A percentile compares a stretch with the other conserved stretches of the same genome.
Conservation (phyloP, 805 yeast species). For the Wickerhamiella azymoides region DNA sequence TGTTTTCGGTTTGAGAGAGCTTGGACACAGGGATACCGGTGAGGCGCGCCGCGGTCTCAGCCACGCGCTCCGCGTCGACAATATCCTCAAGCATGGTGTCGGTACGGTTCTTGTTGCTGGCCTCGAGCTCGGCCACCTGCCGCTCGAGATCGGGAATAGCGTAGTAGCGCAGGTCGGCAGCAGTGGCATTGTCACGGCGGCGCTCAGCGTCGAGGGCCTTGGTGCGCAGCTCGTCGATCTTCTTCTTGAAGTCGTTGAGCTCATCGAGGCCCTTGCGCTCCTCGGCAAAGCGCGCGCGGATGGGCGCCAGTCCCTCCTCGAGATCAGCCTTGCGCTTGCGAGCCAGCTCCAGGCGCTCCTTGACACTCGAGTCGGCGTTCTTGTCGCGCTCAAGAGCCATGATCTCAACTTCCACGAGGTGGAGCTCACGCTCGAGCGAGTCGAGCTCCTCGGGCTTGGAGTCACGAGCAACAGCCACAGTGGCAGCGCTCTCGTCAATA, state of each 20-base stretch:
- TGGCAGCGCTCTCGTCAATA: constrained; percentile 91
- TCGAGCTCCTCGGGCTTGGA: constrained; percentile 96
- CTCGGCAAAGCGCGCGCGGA: constrained; percentile 69
- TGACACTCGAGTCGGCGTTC: constrained; percentile 68
- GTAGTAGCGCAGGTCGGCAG: constrained; percentile 91
- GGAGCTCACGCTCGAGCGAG: constrained; percentile 81
- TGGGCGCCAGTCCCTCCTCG: constrained; percentile 73
- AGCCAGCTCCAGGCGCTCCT: constrained; percentile 73
- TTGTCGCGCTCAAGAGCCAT: constrained; percentile 93
- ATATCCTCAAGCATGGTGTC: constrained; percentile 71
- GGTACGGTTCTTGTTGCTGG: constrained; percentile 53
- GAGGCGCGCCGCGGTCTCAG: constrained; percentile 93
- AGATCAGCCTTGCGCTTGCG: constrained; percentile 65
- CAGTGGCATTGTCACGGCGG: constrained; percentile 85
- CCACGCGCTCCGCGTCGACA: constrained; percentile 81
- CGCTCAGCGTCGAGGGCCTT: constrained; percentile 96
- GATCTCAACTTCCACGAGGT: constrained; percentile 86
- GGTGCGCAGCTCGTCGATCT: constrained; percentile 79
- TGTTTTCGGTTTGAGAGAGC: constrained; percentile 87
- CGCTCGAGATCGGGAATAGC: constrained; percentile 87
- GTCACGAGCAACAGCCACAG: constrained; percentile 96
- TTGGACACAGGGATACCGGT: constrained; percentile 96
- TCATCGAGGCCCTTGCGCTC: constrained; percentile 89
- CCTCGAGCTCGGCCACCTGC: constrained; percentile 62
- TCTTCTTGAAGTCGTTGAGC: constrained; percentile 75